Conservation (phyloP, 1,284 basidiomycete genomes). For the Coniferiporia sulphurascens region DNA sequence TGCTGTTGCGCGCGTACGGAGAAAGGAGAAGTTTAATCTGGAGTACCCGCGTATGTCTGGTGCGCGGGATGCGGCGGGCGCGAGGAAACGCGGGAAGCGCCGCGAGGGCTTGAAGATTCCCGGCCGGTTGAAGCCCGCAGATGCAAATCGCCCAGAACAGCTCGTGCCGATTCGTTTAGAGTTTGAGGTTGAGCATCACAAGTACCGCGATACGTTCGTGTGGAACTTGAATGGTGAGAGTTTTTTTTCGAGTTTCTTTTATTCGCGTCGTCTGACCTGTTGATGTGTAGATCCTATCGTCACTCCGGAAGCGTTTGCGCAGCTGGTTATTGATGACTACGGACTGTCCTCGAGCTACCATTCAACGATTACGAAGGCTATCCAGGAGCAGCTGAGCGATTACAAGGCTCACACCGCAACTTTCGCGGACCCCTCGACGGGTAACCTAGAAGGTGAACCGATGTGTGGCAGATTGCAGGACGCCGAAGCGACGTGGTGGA, state of each 20-base stretch:
- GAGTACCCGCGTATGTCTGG: constrained; percentile 53
- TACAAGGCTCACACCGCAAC: constrained; percentile 59
- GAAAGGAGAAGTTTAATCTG: constrained; percentile 57
- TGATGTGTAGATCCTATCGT: constrained; percentile 69
- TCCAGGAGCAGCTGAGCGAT: constrained; percentile 84
- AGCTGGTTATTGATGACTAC: constrained; percentile 90
- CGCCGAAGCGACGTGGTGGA: constrained; percentile 62
- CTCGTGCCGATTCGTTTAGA: constrained; percentile 94
- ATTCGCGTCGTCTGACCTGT: constrained; percentile 4
- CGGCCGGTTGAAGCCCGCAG: constrained; percentile 50
- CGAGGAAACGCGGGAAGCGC: constrained; percentile 47
- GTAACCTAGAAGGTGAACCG: not conserved
- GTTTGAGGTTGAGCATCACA: constrained; percentile 88
- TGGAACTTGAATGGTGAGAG: constrained; percentile 89
- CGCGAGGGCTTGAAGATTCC: constrained; percentile 74
- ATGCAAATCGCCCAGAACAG: constrained; percentile 64
- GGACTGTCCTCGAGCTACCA: constrained; percentile 70
- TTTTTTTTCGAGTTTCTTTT: not conserved
- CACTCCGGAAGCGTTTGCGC: constrained; percentile 87
- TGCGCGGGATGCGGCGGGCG: constrained; percentile 34
- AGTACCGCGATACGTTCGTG: constrained; percentile 93
- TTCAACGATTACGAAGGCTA: constrained; percentile 72
- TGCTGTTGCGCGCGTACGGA: constrained; percentile 26
- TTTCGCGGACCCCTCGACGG: not conserved
- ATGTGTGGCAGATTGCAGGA: constrained; percentile 46